Percentiles rank a stretch among this genome's conserved stretches.
Evolutionary conservation across 2,329 filamentous ascomycete species (phyloP).

Genomic region (Botrytis fragariae): DNA sequence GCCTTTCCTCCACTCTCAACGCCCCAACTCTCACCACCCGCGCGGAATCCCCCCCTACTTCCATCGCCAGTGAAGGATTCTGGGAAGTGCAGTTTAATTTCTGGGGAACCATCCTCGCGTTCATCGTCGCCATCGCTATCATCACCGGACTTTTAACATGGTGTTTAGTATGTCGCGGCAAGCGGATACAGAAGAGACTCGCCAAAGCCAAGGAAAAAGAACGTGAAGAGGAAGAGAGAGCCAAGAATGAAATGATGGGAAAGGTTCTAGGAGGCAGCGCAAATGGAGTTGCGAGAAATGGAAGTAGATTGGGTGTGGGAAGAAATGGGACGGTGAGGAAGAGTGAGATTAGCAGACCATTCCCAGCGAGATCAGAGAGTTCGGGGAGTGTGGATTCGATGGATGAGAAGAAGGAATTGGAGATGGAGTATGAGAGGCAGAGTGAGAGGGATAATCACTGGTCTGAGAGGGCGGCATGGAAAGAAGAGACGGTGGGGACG

Average conservation of each 20-base stretch:
- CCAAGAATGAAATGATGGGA: not conserved
- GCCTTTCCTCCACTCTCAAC: not conserved
- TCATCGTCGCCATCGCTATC: not conserved
- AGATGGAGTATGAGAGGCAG: not conserved
- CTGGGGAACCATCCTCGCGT: slow-evolving; percentile 13
- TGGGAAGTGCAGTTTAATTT: slow-evolving; percentile 5
- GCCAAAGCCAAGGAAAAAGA: not conserved
- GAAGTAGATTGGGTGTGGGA: not conserved
- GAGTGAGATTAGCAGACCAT: not conserved
- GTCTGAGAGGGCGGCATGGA: not conserved
- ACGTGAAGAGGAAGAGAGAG: not conserved
- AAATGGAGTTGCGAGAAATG: not conserved
- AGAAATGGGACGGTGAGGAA: not conserved
- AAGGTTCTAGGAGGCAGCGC: not conserved
- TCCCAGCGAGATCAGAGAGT: too few relatives aligned
- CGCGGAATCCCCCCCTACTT: not conserved
- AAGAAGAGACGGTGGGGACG: not conserved
- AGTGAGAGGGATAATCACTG: not conserved
- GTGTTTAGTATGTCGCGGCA: not conserved
- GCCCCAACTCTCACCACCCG: not conserved
- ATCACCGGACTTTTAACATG: not conserved
- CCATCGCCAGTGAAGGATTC: not conserved
- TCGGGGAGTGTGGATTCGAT: too few relatives aligned
- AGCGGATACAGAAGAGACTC: not conserved
- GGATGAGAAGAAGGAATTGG: not conserved